These are phyloP conservation scores for Claviceps capensis DNA, from an alignment of 2,329 filamentous ascomycete species.

Conservation along the genomic window DNA sequence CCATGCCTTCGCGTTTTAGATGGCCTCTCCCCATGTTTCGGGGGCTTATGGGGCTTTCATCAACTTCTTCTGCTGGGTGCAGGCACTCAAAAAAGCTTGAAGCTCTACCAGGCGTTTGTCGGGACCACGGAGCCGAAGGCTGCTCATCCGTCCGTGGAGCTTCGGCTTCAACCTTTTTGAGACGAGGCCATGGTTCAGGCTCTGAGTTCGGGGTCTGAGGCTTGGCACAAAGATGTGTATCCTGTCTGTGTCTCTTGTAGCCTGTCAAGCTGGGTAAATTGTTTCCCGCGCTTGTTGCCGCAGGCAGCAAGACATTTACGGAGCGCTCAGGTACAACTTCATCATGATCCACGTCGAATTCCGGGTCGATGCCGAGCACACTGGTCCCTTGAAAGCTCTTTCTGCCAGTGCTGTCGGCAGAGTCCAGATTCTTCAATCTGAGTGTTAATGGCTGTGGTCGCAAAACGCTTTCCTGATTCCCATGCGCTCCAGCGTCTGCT, in stretches of 20 bases:
- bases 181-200: slow-evolving; percentile 8
- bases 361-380: neutral
- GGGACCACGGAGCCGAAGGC: slow-evolving; percentile 3
- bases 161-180: slow-evolving; percentile 3
- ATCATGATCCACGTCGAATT: neutral
- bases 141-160: neutral
- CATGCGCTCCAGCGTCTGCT: neutral
- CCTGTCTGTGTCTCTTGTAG: slow-evolving; percentile 5
- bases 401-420: neutral
- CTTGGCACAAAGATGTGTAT: slow-evolving; percentile 6
- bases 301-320: neutral
- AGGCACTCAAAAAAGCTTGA: neutral
- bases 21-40: neutral
- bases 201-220: neutral
- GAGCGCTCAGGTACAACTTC: neutral
- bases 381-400: neutral
- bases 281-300: neutral
- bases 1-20: neutral
- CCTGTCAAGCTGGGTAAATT: slow-evolving; percentile 8
- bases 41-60: neutral
- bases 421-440: neutral
- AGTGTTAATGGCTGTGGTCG: slow-evolving; percentile 1
- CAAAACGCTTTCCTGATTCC: neutral
- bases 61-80: neutral
- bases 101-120: slow-evolving; percentile 3